phyloP scores from a whole-genome alignment of 345 rosid species.

The Bruguiera gymnorhiza region DNA sequence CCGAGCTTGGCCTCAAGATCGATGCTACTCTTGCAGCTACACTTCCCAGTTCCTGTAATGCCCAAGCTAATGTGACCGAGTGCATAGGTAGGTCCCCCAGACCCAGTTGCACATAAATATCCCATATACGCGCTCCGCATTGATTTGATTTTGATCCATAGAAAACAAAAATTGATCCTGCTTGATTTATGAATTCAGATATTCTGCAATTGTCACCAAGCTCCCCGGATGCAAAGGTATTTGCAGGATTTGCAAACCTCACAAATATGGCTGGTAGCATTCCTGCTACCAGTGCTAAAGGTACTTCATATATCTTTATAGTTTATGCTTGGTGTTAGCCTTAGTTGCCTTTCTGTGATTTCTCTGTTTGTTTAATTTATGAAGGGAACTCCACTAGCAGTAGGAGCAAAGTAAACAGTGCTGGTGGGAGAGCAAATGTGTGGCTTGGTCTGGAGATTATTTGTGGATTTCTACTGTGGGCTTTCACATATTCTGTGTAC shows the following conservation, averaged over 20 bases:
- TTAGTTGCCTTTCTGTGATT: not conserved
- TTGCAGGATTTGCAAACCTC: constrained; percentile 48
- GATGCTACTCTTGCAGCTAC: constrained; percentile 55
- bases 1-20: constrained; percentile 59
- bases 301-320: constrained; percentile 16
- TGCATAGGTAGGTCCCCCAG: constrained; percentile 50
- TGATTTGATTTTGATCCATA: too few species aligned
- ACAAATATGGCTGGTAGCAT: constrained; percentile 21
- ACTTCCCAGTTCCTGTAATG: constrained; percentile 55
- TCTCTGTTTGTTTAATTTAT: not conserved
- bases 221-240: constrained; percentile 63
- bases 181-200: constrained; percentile 31
- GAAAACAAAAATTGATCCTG: not conserved
- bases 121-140: too few species aligned
- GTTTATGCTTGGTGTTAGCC: not conserved
- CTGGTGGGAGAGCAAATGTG: constrained; percentile 29
- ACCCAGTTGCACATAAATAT: not conserved
- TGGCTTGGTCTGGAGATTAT: constrained; percentile 37
- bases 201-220: constrained; percentile 56
- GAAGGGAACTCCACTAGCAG: constrained; percentile 14
- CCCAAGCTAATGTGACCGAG: constrained; percentile 42
- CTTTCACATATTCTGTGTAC: constrained; percentile 6
- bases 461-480: constrained; percentile 17
- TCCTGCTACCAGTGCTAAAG: constrained; percentile 29
- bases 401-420: constrained; percentile 26